Percentiles rank a stretch among this genome's conserved stretches.
Conservation (phyloP, 179 eudicot species). For the Camellia oleifera region DNA sequence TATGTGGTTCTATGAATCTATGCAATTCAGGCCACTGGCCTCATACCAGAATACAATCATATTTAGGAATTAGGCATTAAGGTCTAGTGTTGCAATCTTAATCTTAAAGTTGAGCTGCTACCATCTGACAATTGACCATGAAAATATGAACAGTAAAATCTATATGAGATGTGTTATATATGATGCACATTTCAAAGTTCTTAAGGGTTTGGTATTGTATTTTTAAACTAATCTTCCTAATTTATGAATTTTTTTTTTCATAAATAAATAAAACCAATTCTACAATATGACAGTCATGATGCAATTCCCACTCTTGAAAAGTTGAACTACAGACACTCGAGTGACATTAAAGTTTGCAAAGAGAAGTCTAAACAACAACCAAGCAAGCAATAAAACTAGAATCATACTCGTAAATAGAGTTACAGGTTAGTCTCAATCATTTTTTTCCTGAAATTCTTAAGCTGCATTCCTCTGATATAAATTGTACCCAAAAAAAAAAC, state of each 20-base stretch:
- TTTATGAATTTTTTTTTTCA: background rate
- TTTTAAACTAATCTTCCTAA: background rate
- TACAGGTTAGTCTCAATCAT: background rate
- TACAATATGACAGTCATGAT: too few species aligned
- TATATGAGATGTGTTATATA: background rate
- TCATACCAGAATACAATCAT: background rate
- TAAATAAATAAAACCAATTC: too few species aligned
- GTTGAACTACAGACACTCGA: background rate
- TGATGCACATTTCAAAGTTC: background rate
- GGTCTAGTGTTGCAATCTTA: background rate
- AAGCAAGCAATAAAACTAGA: background rate
- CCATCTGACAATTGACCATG: background rate
- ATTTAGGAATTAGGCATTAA: background rate
- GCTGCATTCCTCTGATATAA: background rate
- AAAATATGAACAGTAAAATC: background rate
- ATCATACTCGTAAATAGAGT: background rate
- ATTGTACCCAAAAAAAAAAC: too few species aligned
- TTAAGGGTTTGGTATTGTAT: background rate
- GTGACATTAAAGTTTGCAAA: background rate
- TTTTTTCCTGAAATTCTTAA: background rate
- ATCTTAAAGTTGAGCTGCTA: background rate
- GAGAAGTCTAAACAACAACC: background rate
- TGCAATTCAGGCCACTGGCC: background rate
- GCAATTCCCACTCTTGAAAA: too few species aligned
- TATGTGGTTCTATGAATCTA: too few species aligned